Evolutionary conservation across 768 basidiomycete species (phyloP).

Genomic region (Xanthoconium stramineum): DNA sequence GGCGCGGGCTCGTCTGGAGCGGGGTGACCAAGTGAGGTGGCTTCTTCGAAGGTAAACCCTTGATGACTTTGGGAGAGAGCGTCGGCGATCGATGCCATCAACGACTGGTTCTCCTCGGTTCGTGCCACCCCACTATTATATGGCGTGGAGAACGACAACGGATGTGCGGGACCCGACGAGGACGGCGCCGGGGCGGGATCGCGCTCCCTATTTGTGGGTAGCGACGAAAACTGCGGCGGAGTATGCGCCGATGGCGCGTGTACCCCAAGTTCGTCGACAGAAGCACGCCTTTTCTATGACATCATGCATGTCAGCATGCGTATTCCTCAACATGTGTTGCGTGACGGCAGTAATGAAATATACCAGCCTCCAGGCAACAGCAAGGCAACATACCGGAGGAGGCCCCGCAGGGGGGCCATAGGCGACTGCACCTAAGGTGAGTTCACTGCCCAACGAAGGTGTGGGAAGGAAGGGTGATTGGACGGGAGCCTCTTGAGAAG

Average conservation of each 20-base stretch:
- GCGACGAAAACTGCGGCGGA: constrained; percentile 55
- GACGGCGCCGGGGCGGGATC: constrained; percentile 25
- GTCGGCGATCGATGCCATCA: constrained; percentile 38
- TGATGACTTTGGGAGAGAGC: constrained; percentile 33
- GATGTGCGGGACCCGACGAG: neutral
- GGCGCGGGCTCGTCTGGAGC: constrained; percentile 35
- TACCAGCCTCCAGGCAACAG: constrained; percentile 20
- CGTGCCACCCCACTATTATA: constrained; percentile 2
- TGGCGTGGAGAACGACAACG: constrained; percentile 8
- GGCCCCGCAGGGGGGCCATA: constrained; percentile 11
- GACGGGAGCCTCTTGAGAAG: neutral
- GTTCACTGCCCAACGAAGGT: constrained; percentile 32
- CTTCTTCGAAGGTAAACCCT: constrained; percentile 24
- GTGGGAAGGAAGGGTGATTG: constrained; percentile 27
- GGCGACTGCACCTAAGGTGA: constrained; percentile 19
- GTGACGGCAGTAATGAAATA: constrained; percentile 3
- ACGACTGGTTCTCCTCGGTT: constrained; percentile 29
- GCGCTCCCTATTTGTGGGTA: constrained; percentile 47
- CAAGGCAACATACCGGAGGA: constrained; percentile 20
- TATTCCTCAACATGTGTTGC: constrained; percentile 10
- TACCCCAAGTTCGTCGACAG: constrained; percentile 28
- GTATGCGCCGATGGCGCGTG: constrained; percentile 3
- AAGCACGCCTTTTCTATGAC: constrained; percentile 18
- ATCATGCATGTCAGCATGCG: constrained; percentile 11
- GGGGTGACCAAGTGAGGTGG: constrained; percentile 16